phyloP scores from a whole-genome alignment of 176 grass and related monocot genomes.

The Ananas comosus region DNA sequence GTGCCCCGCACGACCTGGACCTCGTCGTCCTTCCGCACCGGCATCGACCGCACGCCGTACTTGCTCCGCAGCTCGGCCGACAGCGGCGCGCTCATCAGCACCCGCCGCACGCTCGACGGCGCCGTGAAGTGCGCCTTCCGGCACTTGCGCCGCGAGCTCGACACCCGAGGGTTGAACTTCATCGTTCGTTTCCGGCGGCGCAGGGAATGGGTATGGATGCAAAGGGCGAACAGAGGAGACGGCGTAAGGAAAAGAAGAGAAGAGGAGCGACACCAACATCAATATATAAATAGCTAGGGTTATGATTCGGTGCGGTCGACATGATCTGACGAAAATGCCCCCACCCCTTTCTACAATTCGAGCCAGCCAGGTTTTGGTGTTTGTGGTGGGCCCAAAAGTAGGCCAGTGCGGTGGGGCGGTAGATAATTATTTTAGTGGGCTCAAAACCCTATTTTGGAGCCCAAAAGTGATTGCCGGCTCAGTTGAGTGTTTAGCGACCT shows the following conservation, averaged over 20 bases:
- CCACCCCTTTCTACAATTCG: no score
- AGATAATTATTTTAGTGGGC: no score
- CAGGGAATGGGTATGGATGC: no score
- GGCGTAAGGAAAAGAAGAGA: background rate
- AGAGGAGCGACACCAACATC: no score
- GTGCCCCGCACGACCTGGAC: background rate
- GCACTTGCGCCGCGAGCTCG: slow-evolving; percentile 1
- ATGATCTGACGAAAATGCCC: background rate
- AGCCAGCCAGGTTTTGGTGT: no score
- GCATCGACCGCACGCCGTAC: background rate
- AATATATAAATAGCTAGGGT: background rate
- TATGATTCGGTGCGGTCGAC: background rate
- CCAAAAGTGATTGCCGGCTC: no score
- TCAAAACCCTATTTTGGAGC: no score
- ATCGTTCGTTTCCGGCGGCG: background rate
- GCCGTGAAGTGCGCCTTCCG: background rate
- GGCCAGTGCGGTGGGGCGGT: no score
- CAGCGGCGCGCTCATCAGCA: background rate
- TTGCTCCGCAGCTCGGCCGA: background rate
- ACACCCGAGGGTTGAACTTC: background rate
- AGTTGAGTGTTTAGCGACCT: no score
- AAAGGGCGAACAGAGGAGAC: no score
- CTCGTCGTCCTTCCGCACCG: background rate
- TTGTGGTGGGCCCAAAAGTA: no score
- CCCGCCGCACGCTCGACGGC: background rate